Percentiles rank a stretch among this genome's conserved stretches.
Conservation (phyloP, 2,329 filamentous ascomycete species). For the Apiospora malaysiana region DNA sequence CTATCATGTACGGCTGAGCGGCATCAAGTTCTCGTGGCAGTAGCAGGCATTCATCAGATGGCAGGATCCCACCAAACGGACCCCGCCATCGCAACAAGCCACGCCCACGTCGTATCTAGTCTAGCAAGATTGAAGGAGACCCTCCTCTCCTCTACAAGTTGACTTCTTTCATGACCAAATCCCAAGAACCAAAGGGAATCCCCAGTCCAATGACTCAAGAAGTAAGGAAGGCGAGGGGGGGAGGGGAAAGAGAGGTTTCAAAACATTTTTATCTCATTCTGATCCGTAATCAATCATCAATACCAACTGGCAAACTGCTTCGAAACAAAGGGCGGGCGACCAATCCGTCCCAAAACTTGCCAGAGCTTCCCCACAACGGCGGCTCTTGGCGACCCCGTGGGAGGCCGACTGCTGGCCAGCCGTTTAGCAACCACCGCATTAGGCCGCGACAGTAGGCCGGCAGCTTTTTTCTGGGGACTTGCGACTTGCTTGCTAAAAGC, state of each 20-base stretch:
- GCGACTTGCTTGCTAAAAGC: neutral
- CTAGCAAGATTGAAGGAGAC: neutral
- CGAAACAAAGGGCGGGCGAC: neutral
- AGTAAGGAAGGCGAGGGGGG: neutral
- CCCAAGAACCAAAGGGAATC: neutral
- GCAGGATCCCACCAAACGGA: neutral
- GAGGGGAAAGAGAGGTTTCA: no score
- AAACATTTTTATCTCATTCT: neutral
- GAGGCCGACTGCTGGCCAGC: slow-evolving; percentile 13
- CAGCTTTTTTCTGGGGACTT: neutral
- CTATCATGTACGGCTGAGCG: neutral
- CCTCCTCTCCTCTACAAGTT: neutral
- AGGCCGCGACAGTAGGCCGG: slow-evolving; percentile 1
- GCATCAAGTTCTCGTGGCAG: neutral
- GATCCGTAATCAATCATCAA: neutral
- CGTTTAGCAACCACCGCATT: neutral
- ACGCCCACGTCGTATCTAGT: slow-evolving; percentile 2
- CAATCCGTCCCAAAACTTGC: slow-evolving; percentile 11
- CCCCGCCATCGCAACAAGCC: slow-evolving; percentile 7
- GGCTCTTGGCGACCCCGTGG: slow-evolving; percentile 12
- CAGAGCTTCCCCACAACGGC: slow-evolving; percentile 13
- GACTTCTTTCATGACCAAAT: neutral
- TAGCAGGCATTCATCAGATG: neutral
- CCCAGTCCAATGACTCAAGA: neutral
- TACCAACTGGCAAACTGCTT: neutral